Evolutionary conservation across 805 yeast species (phyloP).

Genomic region (Starmera pachycereana): DNA sequence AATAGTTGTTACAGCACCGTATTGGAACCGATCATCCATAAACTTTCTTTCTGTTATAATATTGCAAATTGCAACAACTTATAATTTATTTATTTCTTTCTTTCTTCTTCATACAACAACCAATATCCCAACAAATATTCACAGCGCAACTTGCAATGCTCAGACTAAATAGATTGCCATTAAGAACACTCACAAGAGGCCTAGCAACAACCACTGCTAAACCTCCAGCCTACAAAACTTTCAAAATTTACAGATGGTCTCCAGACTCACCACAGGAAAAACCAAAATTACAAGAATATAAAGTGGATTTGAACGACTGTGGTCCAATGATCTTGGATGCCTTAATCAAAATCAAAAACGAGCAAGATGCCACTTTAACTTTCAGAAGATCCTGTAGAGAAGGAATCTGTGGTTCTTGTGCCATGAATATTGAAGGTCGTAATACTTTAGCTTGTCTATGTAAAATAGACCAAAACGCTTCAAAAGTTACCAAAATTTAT

Average conservation of each 20-base stretch:
- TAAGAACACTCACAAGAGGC: conserved; percentile 10
- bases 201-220: conserved; percentile 40
- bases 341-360: conserved; percentile 86
- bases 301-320: conserved; percentile 79
- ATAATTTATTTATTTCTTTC: background rate
- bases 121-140: too few relatives aligned
- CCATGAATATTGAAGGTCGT: conserved; percentile 97
- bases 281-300: conserved; percentile 77
- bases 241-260: conserved; percentile 95
- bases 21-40: too few relatives aligned
- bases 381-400: conserved; percentile 98
- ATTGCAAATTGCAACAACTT: background rate
- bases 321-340: conserved; percentile 99
- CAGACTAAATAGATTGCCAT: background rate
- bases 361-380: conserved; percentile 91
- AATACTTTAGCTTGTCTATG: conserved; percentile 96
- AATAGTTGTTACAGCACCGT: too few relatives aligned
- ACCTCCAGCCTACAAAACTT: conserved; percentile 60
- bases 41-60: conserved; percentile 1
- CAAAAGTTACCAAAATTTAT: conserved; percentile 77
- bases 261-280: conserved; percentile 93
- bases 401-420: conserved; percentile 99
- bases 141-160: background rate
- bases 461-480: conserved; percentile 73
- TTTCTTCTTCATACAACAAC: background rate